Conservation (phyloP, 1,284 basidiomycete genomes). For the Cryptococcus amylolentus region DNA sequence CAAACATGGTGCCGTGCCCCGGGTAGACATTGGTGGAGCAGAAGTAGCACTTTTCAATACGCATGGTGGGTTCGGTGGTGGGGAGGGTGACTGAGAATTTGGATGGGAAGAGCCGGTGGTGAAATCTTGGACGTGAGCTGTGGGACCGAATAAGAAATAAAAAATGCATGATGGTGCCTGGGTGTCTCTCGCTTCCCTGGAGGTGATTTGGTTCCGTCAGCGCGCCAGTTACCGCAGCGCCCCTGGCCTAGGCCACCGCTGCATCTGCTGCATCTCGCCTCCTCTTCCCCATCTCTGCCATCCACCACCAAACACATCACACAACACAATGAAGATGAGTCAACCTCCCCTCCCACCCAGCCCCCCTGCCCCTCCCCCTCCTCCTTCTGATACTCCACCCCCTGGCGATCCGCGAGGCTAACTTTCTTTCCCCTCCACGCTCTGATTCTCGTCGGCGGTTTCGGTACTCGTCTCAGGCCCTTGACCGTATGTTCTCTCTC, state of each 20-base stretch:
- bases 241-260: neutral
- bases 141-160: too few relatives aligned
- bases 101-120: neutral
- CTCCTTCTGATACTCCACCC: neutral
- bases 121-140: neutral
- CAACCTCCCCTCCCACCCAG: slow-evolving; percentile 2
- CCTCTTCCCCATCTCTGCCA: neutral
- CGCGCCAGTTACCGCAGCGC: neutral
- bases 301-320: slow-evolving; percentile 1
- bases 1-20: slow-evolving; percentile 91
- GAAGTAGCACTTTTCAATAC: slow-evolving; percentile 86
- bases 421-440: slow-evolving; percentile 36
- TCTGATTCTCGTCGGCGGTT: slow-evolving; percentile 53
- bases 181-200: too few relatives aligned
- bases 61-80: slow-evolving; percentile 54
- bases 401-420: slow-evolving; percentile 9
- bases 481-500: slow-evolving; percentile 50
- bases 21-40: slow-evolving; percentile 94
- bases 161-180: too few relatives aligned
- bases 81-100: neutral
- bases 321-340: slow-evolving; percentile 45
- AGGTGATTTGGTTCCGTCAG: neutral
- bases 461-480: slow-evolving; percentile 55
- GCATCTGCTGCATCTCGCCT: neutral
- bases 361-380: neutral